Base-by-base conservation (phyloP, 768 basidiomycete genomes). In the Auricularia sp. region DNA sequence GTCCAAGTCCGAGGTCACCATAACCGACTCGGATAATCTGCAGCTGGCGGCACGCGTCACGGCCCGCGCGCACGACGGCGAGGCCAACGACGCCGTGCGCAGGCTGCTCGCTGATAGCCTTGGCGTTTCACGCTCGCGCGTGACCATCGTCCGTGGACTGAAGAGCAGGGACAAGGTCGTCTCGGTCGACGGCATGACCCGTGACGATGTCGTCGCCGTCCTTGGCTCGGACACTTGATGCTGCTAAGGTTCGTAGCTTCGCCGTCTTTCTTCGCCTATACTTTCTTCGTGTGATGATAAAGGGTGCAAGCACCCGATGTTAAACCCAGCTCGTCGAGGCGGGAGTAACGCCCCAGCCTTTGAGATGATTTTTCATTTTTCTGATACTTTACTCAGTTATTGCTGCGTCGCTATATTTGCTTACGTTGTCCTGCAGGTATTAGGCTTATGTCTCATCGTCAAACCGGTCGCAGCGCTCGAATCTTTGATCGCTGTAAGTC, bases 271-370 rank as follows among this genome's bases (percentile, higher is more conserved):
- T 44, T 51, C 10, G 18, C 21, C 6, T 51, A 5, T 8, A 18
- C 11, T 18, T 16, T 18, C 47, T 51, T 51, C 16, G 47, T 18
- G 29, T 59, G 56, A 59, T 59, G 56, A 59, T 59, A 59, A 59
- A 59, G 56, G 56, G 56, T 59, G 56, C 23, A 59, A 59, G 23
- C 34, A 59, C 53, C 53, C 53, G 53, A 54, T n/a, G 11, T 54
- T 29, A 54, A 54, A 54, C 53, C 53, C 53, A 54, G 53, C 53
- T 54, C 53, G 53, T 54, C 53, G 53, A 54, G 29, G 53, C 53
- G 53, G 53, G 53, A 54, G 53, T 54, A 54, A 54, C 53, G 53
- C 53, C 53, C 53, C 53, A n/a, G 29, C n/a, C 53, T 29, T n/a
- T 54, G 53, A 54, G 53, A 54, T 54, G 53, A n/a, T 54, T n/a